Evolutionary conservation across 179 eudicot genomes (phyloP), one percentile per base, ranked within the genome.

Genomic region (Silene noctiflora): DNA sequence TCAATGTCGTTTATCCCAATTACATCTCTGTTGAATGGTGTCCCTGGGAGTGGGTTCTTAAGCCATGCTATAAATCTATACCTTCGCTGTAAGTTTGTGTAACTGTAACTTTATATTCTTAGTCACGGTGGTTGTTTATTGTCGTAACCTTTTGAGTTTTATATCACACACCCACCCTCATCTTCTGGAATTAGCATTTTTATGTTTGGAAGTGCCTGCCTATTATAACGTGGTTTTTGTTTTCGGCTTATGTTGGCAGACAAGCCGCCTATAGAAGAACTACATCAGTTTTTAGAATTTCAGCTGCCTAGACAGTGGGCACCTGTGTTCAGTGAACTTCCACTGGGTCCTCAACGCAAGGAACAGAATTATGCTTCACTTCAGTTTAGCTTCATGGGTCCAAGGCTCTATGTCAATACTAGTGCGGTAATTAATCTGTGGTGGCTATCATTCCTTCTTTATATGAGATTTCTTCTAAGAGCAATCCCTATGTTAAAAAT

Each of bases 301-400:
- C 99, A 96, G 85, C 82, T 93, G 75, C 99, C 97, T 11, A 80
- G 98, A 77, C 96, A 89, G 80, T 96, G 99, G 99, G 99, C 99
- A 19, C 99, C 99, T 60, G 89, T 96, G 44, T 93, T 91, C 75
- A 89, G 91, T 78, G 99, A 96, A 74, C 97, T 93, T 81, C 98
- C 99, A 53, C 89, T 96, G 81, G 99, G 98, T 70, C 98, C 98
- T 53, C 98, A 93, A 59, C 85, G 94, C 73, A 87, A 84, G 86
- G 96, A 93, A 73, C 91, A 85, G 78, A 88, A 87, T 76, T 86
- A 81, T 56, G 75, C 94, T 66, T 91, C 99, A 70, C 80, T 96
- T 80, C 99, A 90, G 83, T 96, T 96, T 82, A 96, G 98, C 89
- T 90, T 95, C 76, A 74, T 95, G 91, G 98, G 99, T 58, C 98